These are phyloP conservation scores for Dryadomyces quercus-mongolicae DNA, from an alignment of 2,329 filamentous ascomycete genomes.

Conservation along the genomic window DNA sequence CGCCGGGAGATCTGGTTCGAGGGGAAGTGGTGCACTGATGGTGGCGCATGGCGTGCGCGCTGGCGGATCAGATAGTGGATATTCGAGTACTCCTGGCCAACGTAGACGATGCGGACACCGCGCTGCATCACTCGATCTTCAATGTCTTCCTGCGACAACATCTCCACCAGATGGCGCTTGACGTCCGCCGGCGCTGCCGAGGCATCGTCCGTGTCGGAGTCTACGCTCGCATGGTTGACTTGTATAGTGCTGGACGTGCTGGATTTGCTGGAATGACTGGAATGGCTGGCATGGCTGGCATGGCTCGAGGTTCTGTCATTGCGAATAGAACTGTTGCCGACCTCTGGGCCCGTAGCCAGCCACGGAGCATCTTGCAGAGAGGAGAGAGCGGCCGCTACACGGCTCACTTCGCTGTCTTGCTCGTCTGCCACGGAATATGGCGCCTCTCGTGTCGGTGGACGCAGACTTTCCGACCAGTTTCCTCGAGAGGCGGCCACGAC, in stretches of 20 bases:
- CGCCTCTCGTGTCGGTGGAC: too few relatives aligned
- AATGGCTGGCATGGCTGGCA: too few relatives aligned
- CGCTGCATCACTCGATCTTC: conserved; percentile 9
- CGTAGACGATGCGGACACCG: conserved; percentile 29
- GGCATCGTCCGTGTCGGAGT: neutral
- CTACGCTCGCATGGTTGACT: neutral
- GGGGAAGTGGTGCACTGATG: conserved; percentile 19
- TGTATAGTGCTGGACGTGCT: too few relatives aligned
- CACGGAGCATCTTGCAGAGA: conserved; percentile 3
- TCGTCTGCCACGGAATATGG: too few relatives aligned
- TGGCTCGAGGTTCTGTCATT: too few relatives aligned
- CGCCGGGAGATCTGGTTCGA: conserved; percentile 21
- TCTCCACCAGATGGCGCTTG: conserved; percentile 8
- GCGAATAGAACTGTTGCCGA: too few relatives aligned
- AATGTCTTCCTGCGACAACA: conserved; percentile 9
- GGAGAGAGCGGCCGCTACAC: conserved; percentile 6
- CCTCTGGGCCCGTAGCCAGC: too few relatives aligned
- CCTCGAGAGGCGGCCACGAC: too few relatives aligned
- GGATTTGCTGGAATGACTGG: too few relatives aligned
- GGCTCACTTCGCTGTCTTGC: conserved; percentile 4
- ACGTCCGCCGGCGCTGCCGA: conserved; percentile 1
- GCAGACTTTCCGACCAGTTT: too few relatives aligned
- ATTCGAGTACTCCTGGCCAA: conserved; percentile 43
- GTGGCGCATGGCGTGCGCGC: conserved; percentile 19
- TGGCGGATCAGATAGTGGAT: conserved; percentile 42